Percentiles rank a stretch among this genome's conserved stretches.
These are phyloP conservation scores for Pseudogymnoascus sp. DNA, from an alignment of 2,329 filamentous ascomycete genomes.

Conservation along the genomic window DNA sequence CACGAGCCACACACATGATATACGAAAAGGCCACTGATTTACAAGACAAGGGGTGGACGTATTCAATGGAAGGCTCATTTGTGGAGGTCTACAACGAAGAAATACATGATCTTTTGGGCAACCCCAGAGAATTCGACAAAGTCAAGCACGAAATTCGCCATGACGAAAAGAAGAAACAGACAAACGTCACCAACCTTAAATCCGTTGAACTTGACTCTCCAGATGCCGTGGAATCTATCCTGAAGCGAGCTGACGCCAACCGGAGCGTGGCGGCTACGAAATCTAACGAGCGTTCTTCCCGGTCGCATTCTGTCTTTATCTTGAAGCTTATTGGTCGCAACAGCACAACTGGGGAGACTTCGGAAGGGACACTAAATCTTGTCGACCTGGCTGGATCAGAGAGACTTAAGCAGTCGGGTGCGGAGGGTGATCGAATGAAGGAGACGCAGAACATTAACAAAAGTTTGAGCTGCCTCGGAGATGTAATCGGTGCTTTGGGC, in stretches of 20 bases:
- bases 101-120: constrained; percentile 77
- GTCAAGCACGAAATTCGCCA: constrained; percentile 87
- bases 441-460: constrained; percentile 98
- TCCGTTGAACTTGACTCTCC: constrained; percentile 71
- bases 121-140: constrained; percentile 61
- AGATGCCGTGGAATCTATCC: constrained; percentile 68
- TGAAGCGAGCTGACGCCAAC: constrained; percentile 74
- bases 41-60: constrained; percentile 86
- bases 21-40: constrained; percentile 78
- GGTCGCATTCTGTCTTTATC: constrained; percentile 94
- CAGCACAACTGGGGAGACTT: constrained; percentile 63
- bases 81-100: constrained; percentile 98
- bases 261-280: constrained; percentile 94
- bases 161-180: constrained; percentile 73
- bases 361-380: constrained; percentile 88
- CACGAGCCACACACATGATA: constrained; percentile 84
- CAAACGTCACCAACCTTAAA: constrained; percentile 70
- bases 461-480: constrained; percentile 80
- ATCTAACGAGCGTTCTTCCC: constrained; percentile 87
- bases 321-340: constrained; percentile 70
- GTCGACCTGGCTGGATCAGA: constrained; percentile 94
- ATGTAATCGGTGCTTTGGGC: constrained; percentile 90
- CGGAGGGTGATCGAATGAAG: constrained; percentile 76
- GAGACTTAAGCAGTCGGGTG: constrained; percentile 76
- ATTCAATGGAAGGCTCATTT: constrained; percentile 90